Evolutionary conservation across 169 alveolate genomes (phyloP), one percentile per base, ranked within the genome.

Genomic region (Eimeria necatrix): DNA sequence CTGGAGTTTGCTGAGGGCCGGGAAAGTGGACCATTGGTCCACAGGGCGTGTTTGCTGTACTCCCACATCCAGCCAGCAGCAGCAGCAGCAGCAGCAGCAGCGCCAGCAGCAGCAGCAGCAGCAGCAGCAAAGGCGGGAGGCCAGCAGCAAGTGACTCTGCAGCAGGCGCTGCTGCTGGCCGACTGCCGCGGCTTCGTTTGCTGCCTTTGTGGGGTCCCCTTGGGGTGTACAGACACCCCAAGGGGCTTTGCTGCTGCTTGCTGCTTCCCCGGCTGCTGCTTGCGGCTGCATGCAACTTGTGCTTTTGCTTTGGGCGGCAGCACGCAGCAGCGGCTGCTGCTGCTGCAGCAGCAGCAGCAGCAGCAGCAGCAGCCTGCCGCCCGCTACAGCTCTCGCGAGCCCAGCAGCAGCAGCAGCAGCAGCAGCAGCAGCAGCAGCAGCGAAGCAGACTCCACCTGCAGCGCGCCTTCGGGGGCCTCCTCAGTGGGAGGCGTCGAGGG

Each of bases 321-420:
- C 52, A 18, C 84, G 52, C 84, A 73, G 84, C 84, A 73, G 84
- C 84, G 84, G 84, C 84, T 73, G 84, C 84, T 73, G 84, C 46
- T 26, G 53, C 76, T 24, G 8, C 8, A 10, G 26, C 76, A 64
- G 41, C 76, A 64, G 76, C 9, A 64, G 84, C 56, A 8, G 84
- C 48, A 73, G 53, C 76, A 26, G 84, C 56, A 73, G 84, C 56
- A 26, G 56, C 52, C 76, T 64, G 26, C 76, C 16, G 76, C 76
- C 46, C n/a, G n/a, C n/a, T n/a, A n/a, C n/a, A n/a, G n/a, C n/a
- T n/a, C n/a, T n/a, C n/a, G n/a, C n/a, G 76, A 6, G 76, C 6
- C 20, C 8, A 64, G 16, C 64, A 7, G 64, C 14, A 53, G 20
- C 14, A 14, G 14, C 64, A 14, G 64, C 26, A n/a, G 26, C 78